Percentiles rank a stretch among this genome's conserved stretches.
Conservation (phyloP, 352 stramenopile genomes). For the Globisporangium sylvaticum region DNA sequence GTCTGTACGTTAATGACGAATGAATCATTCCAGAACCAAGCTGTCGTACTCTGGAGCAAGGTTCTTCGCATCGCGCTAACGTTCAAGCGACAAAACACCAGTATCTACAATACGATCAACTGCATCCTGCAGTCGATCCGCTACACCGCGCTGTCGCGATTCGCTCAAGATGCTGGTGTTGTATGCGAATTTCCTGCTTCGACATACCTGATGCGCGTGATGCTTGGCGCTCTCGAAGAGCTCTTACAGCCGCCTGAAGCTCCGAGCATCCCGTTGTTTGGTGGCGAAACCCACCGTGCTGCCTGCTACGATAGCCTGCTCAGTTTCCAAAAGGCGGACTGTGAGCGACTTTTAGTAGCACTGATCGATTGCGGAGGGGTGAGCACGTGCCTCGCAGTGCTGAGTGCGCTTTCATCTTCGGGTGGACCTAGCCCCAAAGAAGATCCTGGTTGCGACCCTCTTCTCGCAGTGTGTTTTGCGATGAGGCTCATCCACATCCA, state of each 20-base stretch:
- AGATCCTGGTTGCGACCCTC: not conserved
- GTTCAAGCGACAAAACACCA: constrained; percentile 33
- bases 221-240: constrained; percentile 23
- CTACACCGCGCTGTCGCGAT: constrained; percentile 37
- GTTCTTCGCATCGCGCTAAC: constrained; percentile 29
- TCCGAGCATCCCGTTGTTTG: not conserved
- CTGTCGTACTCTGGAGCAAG: constrained; percentile 34
- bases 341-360: constrained; percentile 28
- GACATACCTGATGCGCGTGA: constrained; percentile 21
- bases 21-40: constrained; percentile 27
- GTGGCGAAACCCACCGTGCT: too few species aligned
- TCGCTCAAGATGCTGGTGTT: constrained; percentile 26
- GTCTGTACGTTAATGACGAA: constrained; percentile 36
- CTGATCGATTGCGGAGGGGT: constrained; percentile 41
- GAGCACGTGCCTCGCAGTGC: constrained; percentile 36
- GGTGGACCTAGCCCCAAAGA: not conserved
- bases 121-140: constrained; percentile 50
- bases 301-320: not conserved
- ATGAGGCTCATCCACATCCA: constrained; percentile 15
- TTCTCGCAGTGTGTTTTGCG: not conserved
- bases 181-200: constrained; percentile 15
- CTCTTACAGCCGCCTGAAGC: constrained; percentile 16
- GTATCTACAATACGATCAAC: constrained; percentile 44
- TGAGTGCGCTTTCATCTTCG: constrained; percentile 23
- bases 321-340: constrained; percentile 12